Percentiles rank a stretch among this genome's conserved stretches.
Evolutionary conservation across 495 filamentous ascomycete genomes (phyloP).

Genomic region (Lepidopterella palustris): DNA sequence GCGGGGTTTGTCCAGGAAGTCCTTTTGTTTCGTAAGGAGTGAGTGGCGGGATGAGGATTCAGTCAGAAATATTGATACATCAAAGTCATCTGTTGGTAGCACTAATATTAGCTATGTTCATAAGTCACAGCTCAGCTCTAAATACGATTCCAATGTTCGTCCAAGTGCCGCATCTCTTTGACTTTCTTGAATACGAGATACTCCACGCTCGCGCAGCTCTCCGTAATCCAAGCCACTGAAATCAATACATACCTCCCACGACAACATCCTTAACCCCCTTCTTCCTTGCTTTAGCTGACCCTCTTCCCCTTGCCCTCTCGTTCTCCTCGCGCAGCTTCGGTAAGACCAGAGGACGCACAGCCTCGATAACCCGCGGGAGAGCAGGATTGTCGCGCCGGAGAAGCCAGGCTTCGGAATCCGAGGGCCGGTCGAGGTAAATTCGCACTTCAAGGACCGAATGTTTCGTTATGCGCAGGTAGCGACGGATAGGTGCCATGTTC

Average conservation of each 20-base stretch:
- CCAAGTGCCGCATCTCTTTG: no score
- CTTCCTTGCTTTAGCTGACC: slow-evolving; percentile 52
- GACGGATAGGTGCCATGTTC: slow-evolving; percentile 79
- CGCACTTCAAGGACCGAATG: slow-evolving; percentile 90
- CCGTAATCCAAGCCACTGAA: no score
- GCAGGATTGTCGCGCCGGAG: slow-evolving; percentile 63
- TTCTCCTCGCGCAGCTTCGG: slow-evolving; percentile 89
- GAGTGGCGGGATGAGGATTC: slow-evolving; percentile 83
- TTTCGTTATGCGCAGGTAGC: slow-evolving; percentile 77
- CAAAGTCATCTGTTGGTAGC: slow-evolving; percentile 70
- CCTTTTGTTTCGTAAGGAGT: slow-evolving; percentile 75
- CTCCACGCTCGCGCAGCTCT: no score
- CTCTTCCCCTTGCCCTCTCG: slow-evolving; percentile 55
- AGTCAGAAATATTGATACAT: slow-evolving; percentile 87
- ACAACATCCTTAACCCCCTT: slow-evolving; percentile 85
- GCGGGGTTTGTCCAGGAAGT: slow-evolving; percentile 50
- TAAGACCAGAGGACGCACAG: slow-evolving; percentile 74
- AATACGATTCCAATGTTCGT: slow-evolving; percentile 8
- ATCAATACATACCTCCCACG: slow-evolving; percentile 67
- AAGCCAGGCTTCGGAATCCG: slow-evolving; percentile 73
- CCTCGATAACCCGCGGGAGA: slow-evolving; percentile 72
- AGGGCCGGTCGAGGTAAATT: slow-evolving; percentile 89
- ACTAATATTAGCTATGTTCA: background rate
- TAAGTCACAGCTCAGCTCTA: slow-evolving; percentile 13
- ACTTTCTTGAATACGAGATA: no score